Conservation (phyloP, 495 filamentous ascomycete genomes). For the Neurospora tetrasperma region DNA sequence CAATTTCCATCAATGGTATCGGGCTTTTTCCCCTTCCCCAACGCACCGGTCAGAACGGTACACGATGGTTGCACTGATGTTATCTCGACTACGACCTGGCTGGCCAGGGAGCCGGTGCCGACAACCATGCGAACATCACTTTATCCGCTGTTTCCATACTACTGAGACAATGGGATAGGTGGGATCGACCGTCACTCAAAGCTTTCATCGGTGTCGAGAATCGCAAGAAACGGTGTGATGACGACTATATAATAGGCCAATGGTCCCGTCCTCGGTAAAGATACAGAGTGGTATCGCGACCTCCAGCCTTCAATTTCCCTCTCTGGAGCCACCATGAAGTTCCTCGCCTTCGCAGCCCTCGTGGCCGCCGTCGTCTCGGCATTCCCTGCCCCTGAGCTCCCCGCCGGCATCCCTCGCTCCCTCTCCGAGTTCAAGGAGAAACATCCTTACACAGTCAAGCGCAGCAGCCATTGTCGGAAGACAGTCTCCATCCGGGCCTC, state of each 20-base stretch:
- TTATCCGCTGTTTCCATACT: background rate
- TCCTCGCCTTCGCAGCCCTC: constrained; percentile 9
- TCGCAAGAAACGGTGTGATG: background rate
- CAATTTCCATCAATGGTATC: constrained; percentile 11
- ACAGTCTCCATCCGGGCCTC: constrained; percentile 42
- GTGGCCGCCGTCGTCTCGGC: constrained; percentile 5
- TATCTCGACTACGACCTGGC: background rate
- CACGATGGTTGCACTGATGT: background rate
- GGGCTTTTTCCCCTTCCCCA: background rate
- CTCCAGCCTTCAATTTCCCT: background rate
- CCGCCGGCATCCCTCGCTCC: constrained; percentile 19
- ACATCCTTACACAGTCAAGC: constrained; percentile 16
- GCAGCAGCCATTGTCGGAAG: constrained; percentile 18
- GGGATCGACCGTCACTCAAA: background rate
- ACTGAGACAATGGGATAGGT: background rate
- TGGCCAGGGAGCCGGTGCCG: background rate
- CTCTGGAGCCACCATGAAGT: constrained; percentile 8
- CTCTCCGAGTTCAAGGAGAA: constrained; percentile 21
- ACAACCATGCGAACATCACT: background rate
- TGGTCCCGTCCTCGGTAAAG: background rate
- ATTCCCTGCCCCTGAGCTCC: constrained; percentile 10
- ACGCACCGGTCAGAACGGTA: background rate
- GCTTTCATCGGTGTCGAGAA: background rate
- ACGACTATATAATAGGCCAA: background rate
- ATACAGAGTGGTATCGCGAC: background rate